These are phyloP conservation scores for Chlamydomonas sp. DNA, from an alignment of 139 green algal species.

Conservation along the genomic window DNA sequence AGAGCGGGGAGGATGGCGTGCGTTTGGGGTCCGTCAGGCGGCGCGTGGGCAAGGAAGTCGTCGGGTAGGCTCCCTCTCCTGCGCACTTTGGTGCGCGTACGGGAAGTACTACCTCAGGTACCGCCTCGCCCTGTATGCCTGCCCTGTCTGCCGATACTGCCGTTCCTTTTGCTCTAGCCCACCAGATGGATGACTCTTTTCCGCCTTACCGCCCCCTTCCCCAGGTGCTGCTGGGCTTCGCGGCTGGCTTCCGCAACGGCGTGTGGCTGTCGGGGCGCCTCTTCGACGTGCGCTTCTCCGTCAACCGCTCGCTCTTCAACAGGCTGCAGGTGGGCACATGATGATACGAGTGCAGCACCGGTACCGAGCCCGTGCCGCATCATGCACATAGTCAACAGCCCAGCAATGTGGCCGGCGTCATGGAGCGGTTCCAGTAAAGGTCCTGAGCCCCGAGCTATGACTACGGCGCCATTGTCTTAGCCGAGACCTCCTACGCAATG, in stretches of 20 bases:
- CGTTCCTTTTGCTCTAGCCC: background rate
- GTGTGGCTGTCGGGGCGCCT: background rate
- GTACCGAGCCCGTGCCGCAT: conserved; percentile 1
- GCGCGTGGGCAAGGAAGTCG: too few relatives aligned
- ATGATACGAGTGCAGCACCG: background rate
- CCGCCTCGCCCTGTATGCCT: background rate
- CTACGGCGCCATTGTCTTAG: too few relatives aligned
- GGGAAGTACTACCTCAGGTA: too few relatives aligned
- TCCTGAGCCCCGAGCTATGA: too few relatives aligned
- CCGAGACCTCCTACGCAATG: too few relatives aligned
- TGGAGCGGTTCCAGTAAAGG: too few relatives aligned
- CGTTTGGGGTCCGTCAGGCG: background rate
- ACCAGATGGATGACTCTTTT: background rate
- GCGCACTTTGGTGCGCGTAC: too few relatives aligned
- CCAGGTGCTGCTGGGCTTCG: conserved; percentile 50
- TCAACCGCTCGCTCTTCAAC: conserved; percentile 52
- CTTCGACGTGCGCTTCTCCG: conserved; percentile 57
- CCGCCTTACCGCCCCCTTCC: background rate
- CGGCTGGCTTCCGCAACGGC: conserved; percentile 19
- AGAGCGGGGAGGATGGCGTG: background rate
- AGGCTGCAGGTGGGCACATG: background rate
- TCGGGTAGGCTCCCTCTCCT: too few relatives aligned
- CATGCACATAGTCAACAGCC: background rate
- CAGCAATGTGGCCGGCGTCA: too few relatives aligned
- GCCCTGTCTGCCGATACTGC: background rate